Base-by-base conservation (phyloP, 352 stramenopile genomes). In the Phytophthora podocarpi region DNA sequence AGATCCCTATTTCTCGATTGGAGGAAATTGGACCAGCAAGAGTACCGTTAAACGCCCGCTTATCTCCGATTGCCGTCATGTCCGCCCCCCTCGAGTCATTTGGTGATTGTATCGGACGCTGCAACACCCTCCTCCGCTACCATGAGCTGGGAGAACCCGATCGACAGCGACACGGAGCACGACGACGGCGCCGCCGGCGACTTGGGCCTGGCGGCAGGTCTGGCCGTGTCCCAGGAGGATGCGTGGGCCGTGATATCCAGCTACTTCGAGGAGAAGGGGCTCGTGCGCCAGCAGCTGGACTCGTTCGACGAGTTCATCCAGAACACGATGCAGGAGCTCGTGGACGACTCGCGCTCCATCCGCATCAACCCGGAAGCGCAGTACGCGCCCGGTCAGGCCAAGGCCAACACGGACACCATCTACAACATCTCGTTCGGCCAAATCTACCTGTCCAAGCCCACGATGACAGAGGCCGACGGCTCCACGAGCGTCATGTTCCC, bases 251-350 rank as follows among this genome's bases (percentile, higher is more conserved):
- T 99, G 24, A 99, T 99, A 72, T 98, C 80, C 54, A 89, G 88
- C 26, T 99, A 99, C 80, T 99, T 99, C 72, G 96, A 99, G 72
- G 98, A 99, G 78, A 99, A 99, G 68, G 98, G 98, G 2, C 89
- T 99, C 6, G 98, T 99, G 40, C 90, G 97, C 31, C 98, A 99
- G 76, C 98, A 99, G 74, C 79, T 99, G 24, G 98, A 99, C 74
- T 99, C 97, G 35, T 99, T 99, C 80, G 97, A 99, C 74, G 96
- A 99, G 85, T 99, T 99, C 74, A 99, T 99, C 67, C 96, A 99
- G 85, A 99, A 99, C 78, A 99, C 96, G 6, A 99, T 99, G 96
- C 97, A 99, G 80, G 97, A 99, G 80, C 80, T 99, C 36, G 97
- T 99, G 51, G 94, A 98, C 71, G 97, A 99, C 76, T 97, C 87